Conservation (phyloP, 1,284 basidiomycete genomes). For the Sanghuangporus weigelae region DNA sequence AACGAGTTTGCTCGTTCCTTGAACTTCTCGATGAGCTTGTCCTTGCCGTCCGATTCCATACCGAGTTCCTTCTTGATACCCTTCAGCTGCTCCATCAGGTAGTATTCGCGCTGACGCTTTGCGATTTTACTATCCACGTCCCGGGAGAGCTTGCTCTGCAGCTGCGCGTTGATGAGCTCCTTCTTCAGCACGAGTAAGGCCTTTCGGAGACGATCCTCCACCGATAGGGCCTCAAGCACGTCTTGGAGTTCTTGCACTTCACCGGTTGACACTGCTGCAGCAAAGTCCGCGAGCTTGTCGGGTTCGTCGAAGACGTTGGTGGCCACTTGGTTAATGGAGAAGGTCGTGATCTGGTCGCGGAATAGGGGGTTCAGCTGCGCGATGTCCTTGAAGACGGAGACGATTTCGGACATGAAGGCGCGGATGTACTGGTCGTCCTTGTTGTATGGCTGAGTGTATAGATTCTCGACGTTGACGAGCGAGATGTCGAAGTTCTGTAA, state of each 20-base stretch:
- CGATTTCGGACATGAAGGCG: constrained; percentile 95
- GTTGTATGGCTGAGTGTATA: constrained; percentile 78
- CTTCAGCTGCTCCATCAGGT: constrained; percentile 97
- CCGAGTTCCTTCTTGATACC: constrained; percentile 99
- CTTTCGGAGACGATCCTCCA: constrained; percentile 90
- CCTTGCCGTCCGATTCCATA: constrained; percentile 96
- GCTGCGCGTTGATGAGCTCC: constrained; percentile 95
- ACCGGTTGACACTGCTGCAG: constrained; percentile 91
- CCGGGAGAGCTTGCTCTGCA: constrained; percentile 91
- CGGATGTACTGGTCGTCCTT: constrained; percentile 93
- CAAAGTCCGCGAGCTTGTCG: constrained; percentile 97
- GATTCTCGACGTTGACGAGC: constrained; percentile 87
- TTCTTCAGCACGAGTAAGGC: constrained; percentile 94
- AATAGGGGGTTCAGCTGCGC: constrained; percentile 96
- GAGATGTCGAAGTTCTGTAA: constrained; percentile 88
- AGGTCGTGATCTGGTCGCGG: constrained; percentile 97
- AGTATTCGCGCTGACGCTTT: constrained; percentile 96
- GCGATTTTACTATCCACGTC: constrained; percentile 97
- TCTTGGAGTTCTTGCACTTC: constrained; percentile 91
- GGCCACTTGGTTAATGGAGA: constrained; percentile 91
- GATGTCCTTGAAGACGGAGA: constrained; percentile 98
- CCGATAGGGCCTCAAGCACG: constrained; percentile 82
- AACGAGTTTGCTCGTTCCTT: constrained; percentile 82
- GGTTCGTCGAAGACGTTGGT: constrained; percentile 99
- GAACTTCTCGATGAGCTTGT: constrained; percentile 96